These are phyloP conservation scores for Salmacisia buchloeana DNA, from an alignment of 1,284 basidiomycete genomes.

Conservation along the genomic window DNA sequence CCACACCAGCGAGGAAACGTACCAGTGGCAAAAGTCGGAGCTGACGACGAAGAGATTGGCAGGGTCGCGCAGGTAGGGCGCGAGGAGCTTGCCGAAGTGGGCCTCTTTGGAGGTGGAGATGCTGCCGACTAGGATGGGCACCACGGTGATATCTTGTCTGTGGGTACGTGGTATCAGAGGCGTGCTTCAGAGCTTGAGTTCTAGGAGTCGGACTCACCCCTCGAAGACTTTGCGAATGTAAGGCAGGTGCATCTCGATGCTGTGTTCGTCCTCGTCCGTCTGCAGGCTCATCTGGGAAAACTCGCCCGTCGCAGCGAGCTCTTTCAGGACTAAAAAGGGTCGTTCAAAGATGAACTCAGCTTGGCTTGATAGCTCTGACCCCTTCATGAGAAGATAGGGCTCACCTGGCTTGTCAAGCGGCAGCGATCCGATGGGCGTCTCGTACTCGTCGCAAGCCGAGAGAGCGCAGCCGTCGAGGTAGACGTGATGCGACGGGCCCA, in stretches of 20 bases:
- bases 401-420: conserved; percentile 71
- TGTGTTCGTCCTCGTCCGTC: conserved; percentile 90
- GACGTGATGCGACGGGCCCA: conserved; percentile 91
- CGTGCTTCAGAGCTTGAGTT: background rate
- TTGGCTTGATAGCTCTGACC: background rate
- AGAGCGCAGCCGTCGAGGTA: conserved; percentile 83
- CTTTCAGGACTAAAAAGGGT: conserved; percentile 59
- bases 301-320: conserved; percentile 64
- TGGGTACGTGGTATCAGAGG: background rate
- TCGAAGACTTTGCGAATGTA: conserved; percentile 83
- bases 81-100: conserved; percentile 66
- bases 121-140: conserved; percentile 86
- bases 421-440: conserved; percentile 79
- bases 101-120: conserved; percentile 63
- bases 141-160: conserved; percentile 70
- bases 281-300: conserved; percentile 66
- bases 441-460: conserved; percentile 68
- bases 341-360: background rate
- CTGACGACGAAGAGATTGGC: conserved; percentile 85
- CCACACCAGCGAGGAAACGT: conserved; percentile 25
- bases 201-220: conserved; percentile 56
- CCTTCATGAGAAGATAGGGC: conserved; percentile 38
- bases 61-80: conserved; percentile 69
- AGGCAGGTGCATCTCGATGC: conserved; percentile 94
- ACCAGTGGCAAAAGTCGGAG: conserved; percentile 98